Base-by-base conservation (phyloP, 257 asterid species). In the Capsicum chinense region DNA sequence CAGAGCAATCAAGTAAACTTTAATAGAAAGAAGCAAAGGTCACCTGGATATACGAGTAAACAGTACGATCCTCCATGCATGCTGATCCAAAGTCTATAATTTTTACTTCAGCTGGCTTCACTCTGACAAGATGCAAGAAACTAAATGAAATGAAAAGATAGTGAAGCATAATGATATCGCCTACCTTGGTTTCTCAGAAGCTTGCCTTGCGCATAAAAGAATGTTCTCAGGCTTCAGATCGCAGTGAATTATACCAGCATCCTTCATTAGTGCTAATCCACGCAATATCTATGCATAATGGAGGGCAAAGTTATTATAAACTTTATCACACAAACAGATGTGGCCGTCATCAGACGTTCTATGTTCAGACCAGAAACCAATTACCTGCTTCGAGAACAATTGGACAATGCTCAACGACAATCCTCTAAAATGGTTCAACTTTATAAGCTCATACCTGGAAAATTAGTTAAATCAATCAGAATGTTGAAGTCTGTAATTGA, bases 21-120 rank as follows among this genome's bases (percentile, higher is more conserved):
- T 39, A 85, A 26, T 82, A 50, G 17, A 80, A 63, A 84, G 56
- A 80, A 67, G 83, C 79, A 79, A 84, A 74, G 74, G 33, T 83
- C 80, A 93, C 99, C 98, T 97, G 99, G 86, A 97, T 97, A 91
- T 95, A 97, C 66, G 98, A 95, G 90, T 97, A 97, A 88, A 97
- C 98, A 58, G 97, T 97, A 26, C 94, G 97, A 85, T 93, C 96
- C 85, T 97, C 98, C 95, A 89, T 93, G 88, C 99, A 97, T 83
- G 99, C 99, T 76, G 99, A 97, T 82, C 99, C 99, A 33, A 97
- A 97, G 96, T 97, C 99, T 88, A 97, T 97, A 86, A 95, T 90
- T 90, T 97, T 97, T 85, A 97, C 90, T 92, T 90, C 98, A 83
- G 97, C 92, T 70, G 98, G 98, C 93, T 93, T 95, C 89, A 87